Conservation (phyloP, 2,329 filamentous ascomycete species). For the Aschersonia sp. region DNA sequence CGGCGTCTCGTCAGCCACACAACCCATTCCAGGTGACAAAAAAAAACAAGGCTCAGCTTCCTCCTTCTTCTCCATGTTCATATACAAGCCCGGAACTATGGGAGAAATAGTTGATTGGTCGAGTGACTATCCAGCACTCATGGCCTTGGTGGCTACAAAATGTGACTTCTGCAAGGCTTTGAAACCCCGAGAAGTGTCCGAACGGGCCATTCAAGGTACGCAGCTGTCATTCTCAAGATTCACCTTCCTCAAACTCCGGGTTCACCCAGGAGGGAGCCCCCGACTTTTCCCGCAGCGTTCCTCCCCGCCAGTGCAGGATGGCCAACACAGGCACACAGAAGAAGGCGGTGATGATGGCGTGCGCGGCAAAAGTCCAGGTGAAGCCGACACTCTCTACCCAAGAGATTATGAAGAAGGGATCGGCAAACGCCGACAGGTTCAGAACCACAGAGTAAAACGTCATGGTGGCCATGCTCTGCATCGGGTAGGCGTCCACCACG, state of each 20-base stretch:
- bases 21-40: no score
- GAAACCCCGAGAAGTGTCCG: background rate
- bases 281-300: background rate
- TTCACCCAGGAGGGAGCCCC: background rate
- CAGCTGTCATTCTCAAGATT: background rate
- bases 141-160: no score
- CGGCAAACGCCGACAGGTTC: slow-evolving; percentile 31
- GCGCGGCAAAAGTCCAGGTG: slow-evolving; percentile 34
- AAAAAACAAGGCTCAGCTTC: no score
- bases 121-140: no score
- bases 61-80: no score
- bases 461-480: slow-evolving; percentile 37
- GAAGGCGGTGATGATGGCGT: slow-evolving; percentile 29
- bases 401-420: slow-evolving; percentile 32
- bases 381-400: slow-evolving; percentile 30
- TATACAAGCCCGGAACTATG: no score
- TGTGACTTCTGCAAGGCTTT: no score
- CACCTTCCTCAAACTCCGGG: background rate
- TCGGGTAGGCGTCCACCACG: slow-evolving; percentile 38
- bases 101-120: no score
- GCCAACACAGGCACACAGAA: slow-evolving; percentile 22
- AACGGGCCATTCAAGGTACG: background rate
- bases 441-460: slow-evolving; percentile 39
- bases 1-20: no score
- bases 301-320: slow-evolving; percentile 8